phyloP scores from a whole-genome alignment of 441 rosid genomes.

The Corymbia citriodora region DNA sequence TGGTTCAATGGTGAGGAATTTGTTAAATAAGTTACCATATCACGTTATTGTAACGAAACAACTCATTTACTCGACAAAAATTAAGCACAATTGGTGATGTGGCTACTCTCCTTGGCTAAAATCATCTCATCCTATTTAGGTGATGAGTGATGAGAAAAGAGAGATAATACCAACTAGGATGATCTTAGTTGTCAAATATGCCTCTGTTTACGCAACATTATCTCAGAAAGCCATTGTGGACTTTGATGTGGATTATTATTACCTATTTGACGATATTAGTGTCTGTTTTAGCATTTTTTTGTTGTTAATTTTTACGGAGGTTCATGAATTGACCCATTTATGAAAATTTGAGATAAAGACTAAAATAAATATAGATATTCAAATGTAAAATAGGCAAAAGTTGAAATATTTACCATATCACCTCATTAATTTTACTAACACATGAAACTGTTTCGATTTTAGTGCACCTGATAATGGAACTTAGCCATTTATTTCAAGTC shows the following conservation, averaged over 20 bases:
- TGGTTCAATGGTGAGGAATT: neutral
- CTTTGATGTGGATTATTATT: neutral
- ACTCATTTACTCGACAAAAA: neutral
- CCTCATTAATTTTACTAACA: neutral
- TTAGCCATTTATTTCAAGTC: neutral
- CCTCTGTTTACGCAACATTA: rapidly evolving
- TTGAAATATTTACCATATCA: neutral
- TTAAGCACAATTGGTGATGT: neutral
- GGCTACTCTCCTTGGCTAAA: neutral
- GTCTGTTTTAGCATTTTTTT: neutral
- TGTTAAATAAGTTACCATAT: neutral
- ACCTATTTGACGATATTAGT: neutral
- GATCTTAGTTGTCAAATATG: neutral
- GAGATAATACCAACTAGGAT: neutral
- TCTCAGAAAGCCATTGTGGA: neutral
- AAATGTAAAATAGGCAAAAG: neutral
- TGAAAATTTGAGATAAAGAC: neutral
- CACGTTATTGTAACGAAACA: neutral
- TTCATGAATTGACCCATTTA: neutral
- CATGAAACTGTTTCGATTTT: neutral
- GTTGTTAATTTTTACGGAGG: rapidly evolving
- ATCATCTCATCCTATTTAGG: neutral
- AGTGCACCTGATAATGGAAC: neutral
- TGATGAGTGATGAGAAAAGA: neutral
- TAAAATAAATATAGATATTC: neutral